Base-by-base conservation (phyloP, 78 protist genomes). In the Diacronema lutheri region DNA sequence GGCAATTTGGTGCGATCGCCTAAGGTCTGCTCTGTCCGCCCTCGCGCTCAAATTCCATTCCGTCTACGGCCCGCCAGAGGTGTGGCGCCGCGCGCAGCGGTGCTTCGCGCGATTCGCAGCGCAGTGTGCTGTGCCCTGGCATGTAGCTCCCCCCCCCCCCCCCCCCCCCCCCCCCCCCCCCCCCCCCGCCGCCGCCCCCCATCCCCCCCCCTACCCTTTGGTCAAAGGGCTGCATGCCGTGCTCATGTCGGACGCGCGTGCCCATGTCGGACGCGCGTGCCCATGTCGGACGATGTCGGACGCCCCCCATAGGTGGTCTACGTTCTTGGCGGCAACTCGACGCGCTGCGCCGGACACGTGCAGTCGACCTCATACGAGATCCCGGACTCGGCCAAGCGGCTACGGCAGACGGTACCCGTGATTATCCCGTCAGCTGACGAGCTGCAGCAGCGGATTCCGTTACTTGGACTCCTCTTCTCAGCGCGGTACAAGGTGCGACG, bases 271-370 rank as follows among this genome's bases (percentile, higher is more conserved):
- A n/a, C 61, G n/a, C 72, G 60, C 40, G 85, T 72, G 33, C 38
- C 11, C 23, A 19, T 38, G 19, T 81, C 61, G 46, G 73, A 81
- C 85, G 29, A 37, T 4, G 66, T 81, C 7, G 60, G 61, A 50
- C 73, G 85, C 26, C 85, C 85, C 5, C 73, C 85, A 37, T 55
- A 81, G 68, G 35, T 37, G 40, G 55, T 81, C 12, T 55, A 81
- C 29, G 72, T 81, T 10, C 85, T 81, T 9, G 85, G 85, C 58
- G 85, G 85, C 57, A 81, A 81, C 68, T 71, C 85, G 33, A 61
- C 72, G 21, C 62, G 62, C 73, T 44, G 62, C 62, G 55, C 1
- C 44, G 85, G 85, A 12, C 29, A 1, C 13, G 71, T 81, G n/a
- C 10, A 40, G 25, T 0, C 19, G 26, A 69, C 85, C 33, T 0